Percentiles rank a stretch among this genome's conserved stretches.
Evolutionary conservation across 768 basidiomycete genomes (phyloP).

Genomic region (Suillus tomentosus): DNA sequence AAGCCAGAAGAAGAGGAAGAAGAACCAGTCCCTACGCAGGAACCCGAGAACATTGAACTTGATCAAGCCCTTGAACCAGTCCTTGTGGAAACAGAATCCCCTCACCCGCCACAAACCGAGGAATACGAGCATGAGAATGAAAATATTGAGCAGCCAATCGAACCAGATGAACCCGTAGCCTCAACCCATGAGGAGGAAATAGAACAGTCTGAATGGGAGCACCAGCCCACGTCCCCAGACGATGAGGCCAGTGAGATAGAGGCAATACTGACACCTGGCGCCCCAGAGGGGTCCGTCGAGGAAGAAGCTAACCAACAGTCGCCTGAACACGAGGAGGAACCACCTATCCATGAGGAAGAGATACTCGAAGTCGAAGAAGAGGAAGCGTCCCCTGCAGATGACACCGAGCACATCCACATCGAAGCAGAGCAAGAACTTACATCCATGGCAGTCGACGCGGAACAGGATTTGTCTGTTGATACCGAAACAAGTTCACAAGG

Average conservation of each 20-base stretch:
- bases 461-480: not conserved
- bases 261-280: not conserved
- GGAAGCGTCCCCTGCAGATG: not conserved
- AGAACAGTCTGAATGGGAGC: constrained; percentile 2
- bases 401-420: constrained; percentile 32
- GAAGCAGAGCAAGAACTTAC: constrained; percentile 33
- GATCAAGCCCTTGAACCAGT: not conserved
- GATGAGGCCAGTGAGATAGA: constrained; percentile 8
- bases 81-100: not conserved
- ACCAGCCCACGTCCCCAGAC: constrained; percentile 1
- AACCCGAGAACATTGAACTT: not conserved
- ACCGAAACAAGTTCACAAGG: not conserved
- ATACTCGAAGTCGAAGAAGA: not conserved
- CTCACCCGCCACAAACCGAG: not conserved
- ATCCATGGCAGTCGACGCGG: constrained; percentile 24
- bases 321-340: not conserved
- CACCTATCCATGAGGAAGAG: not conserved
- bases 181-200: not conserved
- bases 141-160: not conserved
- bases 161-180: not conserved
- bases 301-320: not conserved
- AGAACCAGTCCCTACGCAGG: not conserved
- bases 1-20: constrained; percentile 1
- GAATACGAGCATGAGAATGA: not conserved
- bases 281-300: constrained; percentile 1